Percentiles rank a stretch among this genome's conserved stretches.
These are phyloP conservation scores for Pistacia vera DNA, from an alignment of 345 rosid genomes.

Conservation along the genomic window DNA sequence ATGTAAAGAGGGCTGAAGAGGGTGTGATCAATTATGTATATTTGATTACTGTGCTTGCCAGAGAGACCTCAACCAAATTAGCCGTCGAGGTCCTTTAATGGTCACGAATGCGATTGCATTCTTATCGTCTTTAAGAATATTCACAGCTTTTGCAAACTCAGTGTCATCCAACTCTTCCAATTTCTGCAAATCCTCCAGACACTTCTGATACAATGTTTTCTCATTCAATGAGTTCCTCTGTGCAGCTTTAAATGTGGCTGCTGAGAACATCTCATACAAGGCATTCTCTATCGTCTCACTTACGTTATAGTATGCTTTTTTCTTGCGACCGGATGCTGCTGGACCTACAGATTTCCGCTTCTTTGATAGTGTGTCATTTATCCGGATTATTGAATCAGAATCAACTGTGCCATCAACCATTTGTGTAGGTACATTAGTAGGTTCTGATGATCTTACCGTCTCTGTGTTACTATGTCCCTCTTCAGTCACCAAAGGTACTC, in stretches of 20 bases:
- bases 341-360: conserved; percentile 26
- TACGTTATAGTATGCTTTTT: conserved; percentile 21
- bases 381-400: conserved; percentile 38
- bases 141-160: conserved; percentile 32
- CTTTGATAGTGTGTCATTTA: conserved; percentile 21
- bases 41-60: conserved; percentile 20
- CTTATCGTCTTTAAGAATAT: conserved; percentile 41
- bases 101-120: conserved; percentile 40
- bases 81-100: conserved; percentile 30
- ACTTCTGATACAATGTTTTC: conserved; percentile 33
- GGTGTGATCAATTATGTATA: too few relatives aligned
- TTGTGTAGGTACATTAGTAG: conserved; percentile 29
- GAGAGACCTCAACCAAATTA: conserved; percentile 37
- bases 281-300: conserved; percentile 33
- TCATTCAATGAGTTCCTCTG: conserved; percentile 25
- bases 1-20: background rate
- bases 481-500: conserved; percentile 23
- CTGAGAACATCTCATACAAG: conserved; percentile 32
- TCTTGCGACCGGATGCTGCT: conserved; percentile 25
- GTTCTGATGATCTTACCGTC: conserved; percentile 35
- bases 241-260: conserved; percentile 22
- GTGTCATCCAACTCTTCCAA: conserved; percentile 31
- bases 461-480: conserved; percentile 43
- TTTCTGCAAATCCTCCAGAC: conserved; percentile 44
- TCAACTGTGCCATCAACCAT: conserved; percentile 33